Evolutionary conservation across 1,284 basidiomycete species (phyloP).

Genomic region (Chalciporus sp.): DNA sequence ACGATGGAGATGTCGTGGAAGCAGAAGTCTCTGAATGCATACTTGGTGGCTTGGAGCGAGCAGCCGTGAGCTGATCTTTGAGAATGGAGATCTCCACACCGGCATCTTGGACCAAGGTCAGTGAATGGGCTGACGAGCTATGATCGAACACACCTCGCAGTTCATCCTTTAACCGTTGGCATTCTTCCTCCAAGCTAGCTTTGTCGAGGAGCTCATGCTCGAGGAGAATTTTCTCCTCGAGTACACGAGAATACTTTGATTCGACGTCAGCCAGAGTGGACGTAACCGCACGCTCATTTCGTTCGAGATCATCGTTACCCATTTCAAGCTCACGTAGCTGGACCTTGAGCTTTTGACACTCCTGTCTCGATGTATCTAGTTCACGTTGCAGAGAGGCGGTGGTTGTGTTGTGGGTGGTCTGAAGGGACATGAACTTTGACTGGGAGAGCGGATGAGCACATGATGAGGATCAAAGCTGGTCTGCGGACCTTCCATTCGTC

Average conservation of each 20-base stretch:
- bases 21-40: conserved; percentile 25
- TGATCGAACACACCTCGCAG: conserved; percentile 69
- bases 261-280: conserved; percentile 93
- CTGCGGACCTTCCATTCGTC: conserved; percentile 88
- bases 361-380: conserved; percentile 81
- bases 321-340: conserved; percentile 90
- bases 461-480: conserved; percentile 1
- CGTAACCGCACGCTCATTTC: conserved; percentile 88
- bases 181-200: conserved; percentile 88
- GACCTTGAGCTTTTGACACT: conserved; percentile 78
- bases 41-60: conserved; percentile 37
- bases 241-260: conserved; percentile 83
- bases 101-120: conserved; percentile 58
- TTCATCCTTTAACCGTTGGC: conserved; percentile 92
- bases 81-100: conserved; percentile 85
- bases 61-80: conserved; percentile 67
- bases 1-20: conserved; percentile 27
- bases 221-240: conserved; percentile 96
- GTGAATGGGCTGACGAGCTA: conserved; percentile 12
- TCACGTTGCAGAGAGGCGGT: conserved; percentile 86
- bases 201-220: conserved; percentile 97
- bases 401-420: conserved; percentile 88
- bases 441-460: conserved; percentile 36
- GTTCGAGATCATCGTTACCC: conserved; percentile 94
- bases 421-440: conserved; percentile 87